Percentiles rank a stretch among this genome's conserved stretches.
phyloP scores from a whole-genome alignment of 176 grass and related monocot genomes.

The Elymus sibiricus region DNA sequence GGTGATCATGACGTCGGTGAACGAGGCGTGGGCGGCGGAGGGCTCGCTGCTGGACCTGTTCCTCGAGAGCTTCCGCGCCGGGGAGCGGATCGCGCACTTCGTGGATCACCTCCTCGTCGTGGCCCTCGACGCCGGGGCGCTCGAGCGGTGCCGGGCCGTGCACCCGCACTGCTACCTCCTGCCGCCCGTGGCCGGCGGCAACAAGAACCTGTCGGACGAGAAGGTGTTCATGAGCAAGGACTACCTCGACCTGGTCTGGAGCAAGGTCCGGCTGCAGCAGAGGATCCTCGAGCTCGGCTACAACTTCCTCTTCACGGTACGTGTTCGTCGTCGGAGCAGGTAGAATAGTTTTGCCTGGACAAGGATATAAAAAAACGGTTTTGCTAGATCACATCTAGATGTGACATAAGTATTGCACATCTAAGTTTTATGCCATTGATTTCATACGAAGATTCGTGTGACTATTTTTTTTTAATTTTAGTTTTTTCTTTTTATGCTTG shows the following conservation, averaged over 20 bases:
- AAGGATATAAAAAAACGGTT: not conserved
- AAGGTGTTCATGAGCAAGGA: conserved; percentile 81
- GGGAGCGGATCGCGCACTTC: conserved; percentile 50
- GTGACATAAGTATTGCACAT: too few relatives aligned
- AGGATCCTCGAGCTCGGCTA: conserved; percentile 76
- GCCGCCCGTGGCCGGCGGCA: conserved; percentile 15
- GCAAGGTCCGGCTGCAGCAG: conserved; percentile 69
- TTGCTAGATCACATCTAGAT: too few relatives aligned
- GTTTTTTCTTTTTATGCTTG: too few relatives aligned
- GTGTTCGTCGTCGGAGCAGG: not conserved
- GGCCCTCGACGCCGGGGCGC: conserved; percentile 52
- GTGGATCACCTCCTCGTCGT: conserved; percentile 66
- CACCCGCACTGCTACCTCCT: conserved; percentile 79
- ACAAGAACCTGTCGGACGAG: conserved; percentile 47
- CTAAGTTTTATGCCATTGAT: too few relatives aligned
- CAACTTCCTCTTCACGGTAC: conserved; percentile 93
- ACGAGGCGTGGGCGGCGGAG: conserved; percentile 70
- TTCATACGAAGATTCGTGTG: too few relatives aligned
- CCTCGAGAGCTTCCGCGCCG: conserved; percentile 61
- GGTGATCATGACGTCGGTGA: conserved; percentile 81
- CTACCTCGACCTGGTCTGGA: conserved; percentile 87
- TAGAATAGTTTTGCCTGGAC: not conserved
- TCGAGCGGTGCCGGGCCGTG: conserved; percentile 45
- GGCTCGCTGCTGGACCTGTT: conserved; percentile 77
- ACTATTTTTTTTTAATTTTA: too few relatives aligned